Base-by-base conservation (phyloP, 768 basidiomycete species). In the Daedalea quercina region DNA sequence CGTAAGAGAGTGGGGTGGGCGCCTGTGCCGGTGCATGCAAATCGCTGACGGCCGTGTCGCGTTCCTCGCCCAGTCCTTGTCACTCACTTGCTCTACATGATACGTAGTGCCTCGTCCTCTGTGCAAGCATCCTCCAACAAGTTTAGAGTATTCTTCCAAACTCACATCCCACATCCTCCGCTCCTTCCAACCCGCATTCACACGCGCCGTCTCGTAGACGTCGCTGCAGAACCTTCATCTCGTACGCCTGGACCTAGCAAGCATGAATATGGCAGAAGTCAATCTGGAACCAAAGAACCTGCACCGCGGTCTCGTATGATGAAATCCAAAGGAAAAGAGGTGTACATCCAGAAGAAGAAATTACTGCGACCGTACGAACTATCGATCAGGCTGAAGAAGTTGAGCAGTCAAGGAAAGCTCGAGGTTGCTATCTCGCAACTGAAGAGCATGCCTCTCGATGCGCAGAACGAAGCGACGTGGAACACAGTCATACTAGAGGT, bases 401-500 rank as follows among this genome's bases (percentile, higher is more conserved):
- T 87, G 7, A 80, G 79, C 50, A 71, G 76, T 11, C 65, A 69
- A 11, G 80, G 77, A 11, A 74, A 83, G 49, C 40, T 87, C 31
- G 80, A 84, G 49, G 75, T 74, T 2, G 90, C 90, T 0, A 73
- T 88, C 3, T 63, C 72, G 23, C 77, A 82, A 67, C 73, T 93
- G n/a, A 79, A 85, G 61, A 80, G 76, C 35, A 71, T 82, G 19
- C 87, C 90, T 22, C 70, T 79, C 45, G 86, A 85, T 57, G 84
- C 88, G 0, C 85, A 88, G 62, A 91, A 90, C 57, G 72, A 79
- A 1, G 73, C 76, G 11, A 82, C 85, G 7, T 93, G 90, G 90
- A 90, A 90, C 57, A 87, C 83, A 2, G 65, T 92, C 59, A 84
- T 93, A 35, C 80, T 77, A 70, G 76, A 82, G 49, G 77, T 78